phyloP scores from a whole-genome alignment of 805 yeast species.

The Diddensiella santjacobensis region DNA sequence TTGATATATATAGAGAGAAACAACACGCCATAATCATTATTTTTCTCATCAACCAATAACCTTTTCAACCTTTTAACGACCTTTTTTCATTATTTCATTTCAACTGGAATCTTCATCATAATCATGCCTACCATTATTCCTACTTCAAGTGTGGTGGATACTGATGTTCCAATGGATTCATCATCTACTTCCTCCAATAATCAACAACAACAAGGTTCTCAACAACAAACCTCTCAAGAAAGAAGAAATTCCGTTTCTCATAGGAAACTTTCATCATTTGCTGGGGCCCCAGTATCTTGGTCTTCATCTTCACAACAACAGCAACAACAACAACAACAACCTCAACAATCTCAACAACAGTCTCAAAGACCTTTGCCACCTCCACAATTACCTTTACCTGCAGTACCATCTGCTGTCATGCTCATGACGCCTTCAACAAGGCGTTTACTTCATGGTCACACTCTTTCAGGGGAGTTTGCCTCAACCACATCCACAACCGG shows the following conservation, averaged over 20 bases:
- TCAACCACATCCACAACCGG: constrained; percentile 1
- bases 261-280: constrained; percentile 6
- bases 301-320: constrained; percentile 1
- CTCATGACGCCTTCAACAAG: not conserved
- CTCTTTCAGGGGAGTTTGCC: not conserved
- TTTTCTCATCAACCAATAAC: too few species aligned
- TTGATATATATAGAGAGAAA: too few species aligned
- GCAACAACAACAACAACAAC: constrained; percentile 5
- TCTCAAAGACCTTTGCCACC: not conserved
- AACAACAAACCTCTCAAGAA: constrained; percentile 1
- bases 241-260: constrained; percentile 3
- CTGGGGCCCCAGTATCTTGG: constrained; percentile 4
- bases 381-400: not conserved
- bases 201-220: constrained; percentile 7
- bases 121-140: constrained; percentile 11
- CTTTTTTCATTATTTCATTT: too few species aligned
- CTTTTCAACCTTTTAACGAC: too few species aligned
- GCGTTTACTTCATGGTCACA: not conserved
- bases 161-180: not conserved
- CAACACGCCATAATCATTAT: too few species aligned
- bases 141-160: constrained; percentile 14
- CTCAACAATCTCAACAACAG: not conserved
- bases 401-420: not conserved
- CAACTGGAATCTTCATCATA: not conserved
- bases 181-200: not conserved